These are phyloP conservation scores for Cucurbita ficifolia DNA, from an alignment of 306 rosid species.

Conservation along the genomic window DNA sequence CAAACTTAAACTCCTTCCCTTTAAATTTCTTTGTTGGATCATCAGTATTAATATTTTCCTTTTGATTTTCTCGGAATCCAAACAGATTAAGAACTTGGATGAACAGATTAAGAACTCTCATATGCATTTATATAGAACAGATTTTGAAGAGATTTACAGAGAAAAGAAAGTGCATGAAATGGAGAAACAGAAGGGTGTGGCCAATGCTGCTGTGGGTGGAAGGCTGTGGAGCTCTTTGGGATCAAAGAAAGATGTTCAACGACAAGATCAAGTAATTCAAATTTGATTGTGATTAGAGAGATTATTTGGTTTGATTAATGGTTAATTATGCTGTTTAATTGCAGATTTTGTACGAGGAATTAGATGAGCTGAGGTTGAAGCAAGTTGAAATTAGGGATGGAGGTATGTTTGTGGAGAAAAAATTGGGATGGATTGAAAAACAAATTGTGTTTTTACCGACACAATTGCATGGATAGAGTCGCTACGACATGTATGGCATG, in stretches of 20 bases:
- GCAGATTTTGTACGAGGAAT: conserved; percentile 5
- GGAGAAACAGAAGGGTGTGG: background rate
- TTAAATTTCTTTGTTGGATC: background rate
- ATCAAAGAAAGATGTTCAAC: conserved; percentile 4
- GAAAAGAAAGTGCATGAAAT: background rate
- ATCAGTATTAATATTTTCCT: background rate
- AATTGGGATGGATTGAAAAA: background rate
- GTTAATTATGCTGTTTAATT: background rate
- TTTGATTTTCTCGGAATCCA: background rate
- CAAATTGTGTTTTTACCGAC: background rate
- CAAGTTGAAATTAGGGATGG: background rate
- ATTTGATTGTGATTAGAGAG: background rate
- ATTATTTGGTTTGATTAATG: background rate
- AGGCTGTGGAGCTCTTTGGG: conserved; percentile 2
- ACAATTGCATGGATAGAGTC: background rate
- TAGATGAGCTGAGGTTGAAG: conserved; percentile 7
- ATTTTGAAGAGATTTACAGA: background rate
- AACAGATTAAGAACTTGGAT: background rate
- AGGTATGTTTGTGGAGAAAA: background rate
- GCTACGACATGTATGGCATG: too few relatives aligned
- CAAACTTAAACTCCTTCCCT: background rate
- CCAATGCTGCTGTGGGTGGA: conserved; percentile 4
- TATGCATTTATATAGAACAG: background rate
- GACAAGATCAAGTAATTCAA: conserved; percentile 4
- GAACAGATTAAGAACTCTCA: background rate